Conservation (phyloP, 2,329 filamentous ascomycete genomes). For the Talaromyces amestolkiae region DNA sequence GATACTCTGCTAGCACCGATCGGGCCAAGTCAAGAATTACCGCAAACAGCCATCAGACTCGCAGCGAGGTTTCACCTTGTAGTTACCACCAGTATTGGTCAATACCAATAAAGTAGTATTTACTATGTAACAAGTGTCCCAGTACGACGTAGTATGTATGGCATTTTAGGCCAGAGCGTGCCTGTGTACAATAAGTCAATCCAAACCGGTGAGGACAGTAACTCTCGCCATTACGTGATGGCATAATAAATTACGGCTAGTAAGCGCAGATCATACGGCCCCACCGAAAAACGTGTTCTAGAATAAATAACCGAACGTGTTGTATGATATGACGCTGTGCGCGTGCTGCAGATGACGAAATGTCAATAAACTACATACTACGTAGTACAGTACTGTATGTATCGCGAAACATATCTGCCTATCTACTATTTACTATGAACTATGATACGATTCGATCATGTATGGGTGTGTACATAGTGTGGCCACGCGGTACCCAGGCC, state of each 20-base stretch:
- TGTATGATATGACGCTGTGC: no score
- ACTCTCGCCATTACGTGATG: not conserved
- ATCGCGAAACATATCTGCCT: not conserved
- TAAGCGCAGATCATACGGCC: constrained; percentile 8
- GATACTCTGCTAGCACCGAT: not conserved
- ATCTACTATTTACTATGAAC: no score
- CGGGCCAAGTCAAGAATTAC: not conserved
- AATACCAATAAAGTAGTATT: not conserved
- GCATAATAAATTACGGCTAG: constrained; percentile 7
- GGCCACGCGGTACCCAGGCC: not conserved
- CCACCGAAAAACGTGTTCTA: constrained; percentile 2
- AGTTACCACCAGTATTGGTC: not conserved
- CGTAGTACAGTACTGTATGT: no score
- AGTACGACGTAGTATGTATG: no score
- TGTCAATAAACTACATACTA: not conserved
- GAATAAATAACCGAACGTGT: not conserved
- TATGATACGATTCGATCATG: no score
- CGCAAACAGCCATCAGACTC: constrained; percentile 5
- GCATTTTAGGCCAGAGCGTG: not conserved
- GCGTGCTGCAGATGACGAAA: not conserved
- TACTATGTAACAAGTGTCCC: not conserved
- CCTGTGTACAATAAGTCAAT: not conserved
- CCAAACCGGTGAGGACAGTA: not conserved
- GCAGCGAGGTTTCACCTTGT: not conserved
- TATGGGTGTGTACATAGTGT: not conserved